These are phyloP conservation scores for Hansfordia pulvinata DNA, from an alignment of 2,329 filamentous ascomycete genomes.

Conservation along the genomic window DNA sequence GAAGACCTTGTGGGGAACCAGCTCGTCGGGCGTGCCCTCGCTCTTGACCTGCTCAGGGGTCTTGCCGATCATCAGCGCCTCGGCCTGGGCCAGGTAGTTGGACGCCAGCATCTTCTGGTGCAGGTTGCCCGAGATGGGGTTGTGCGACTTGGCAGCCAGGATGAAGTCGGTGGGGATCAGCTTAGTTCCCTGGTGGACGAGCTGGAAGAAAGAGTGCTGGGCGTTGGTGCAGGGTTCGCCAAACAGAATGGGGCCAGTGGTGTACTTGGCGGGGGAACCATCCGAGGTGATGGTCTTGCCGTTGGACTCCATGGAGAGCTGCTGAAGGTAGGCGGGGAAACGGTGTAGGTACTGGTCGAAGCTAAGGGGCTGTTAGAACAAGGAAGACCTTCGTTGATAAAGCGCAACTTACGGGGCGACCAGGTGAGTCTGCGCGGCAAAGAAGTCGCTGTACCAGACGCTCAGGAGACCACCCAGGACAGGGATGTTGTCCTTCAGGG, in stretches of 20 bases:
- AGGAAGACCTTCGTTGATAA: not conserved
- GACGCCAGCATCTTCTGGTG: conserved; percentile 95
- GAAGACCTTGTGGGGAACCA: conserved; percentile 99
- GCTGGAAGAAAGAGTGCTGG: conserved; percentile 99
- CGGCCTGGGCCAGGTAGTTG: conserved; percentile 83
- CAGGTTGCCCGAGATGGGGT: conserved; percentile 80
- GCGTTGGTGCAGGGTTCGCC: conserved; percentile 98
- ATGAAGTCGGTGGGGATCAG: conserved; percentile 98
- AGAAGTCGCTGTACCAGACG: conserved; percentile 99
- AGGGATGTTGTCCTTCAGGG: conserved; percentile 90
- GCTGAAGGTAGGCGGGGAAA: conserved; percentile 97
- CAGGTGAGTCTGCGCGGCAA: conserved; percentile 92
- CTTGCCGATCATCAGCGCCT: conserved; percentile 86
- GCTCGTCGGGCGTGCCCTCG: conserved; percentile 57
- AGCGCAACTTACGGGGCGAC: conserved; percentile 65
- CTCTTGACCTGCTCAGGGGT: conserved; percentile 65
- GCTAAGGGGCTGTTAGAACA: conserved; percentile 22
- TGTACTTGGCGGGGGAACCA: conserved; percentile 87
- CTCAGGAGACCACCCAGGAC: conserved; percentile 83
- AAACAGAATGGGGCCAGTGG: conserved; percentile 89
- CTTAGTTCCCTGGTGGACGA: conserved; percentile 97
- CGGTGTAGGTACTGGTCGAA: conserved; percentile 99
- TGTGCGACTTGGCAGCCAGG: conserved; percentile 90
- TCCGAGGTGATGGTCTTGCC: conserved; percentile 93
- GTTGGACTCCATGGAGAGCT: conserved; percentile 99